Percentiles rank a stretch among this genome's conserved stretches.
These are phyloP conservation scores for Jamesozyma lodderae DNA, from an alignment of 805 yeast species.

Conservation along the genomic window DNA sequence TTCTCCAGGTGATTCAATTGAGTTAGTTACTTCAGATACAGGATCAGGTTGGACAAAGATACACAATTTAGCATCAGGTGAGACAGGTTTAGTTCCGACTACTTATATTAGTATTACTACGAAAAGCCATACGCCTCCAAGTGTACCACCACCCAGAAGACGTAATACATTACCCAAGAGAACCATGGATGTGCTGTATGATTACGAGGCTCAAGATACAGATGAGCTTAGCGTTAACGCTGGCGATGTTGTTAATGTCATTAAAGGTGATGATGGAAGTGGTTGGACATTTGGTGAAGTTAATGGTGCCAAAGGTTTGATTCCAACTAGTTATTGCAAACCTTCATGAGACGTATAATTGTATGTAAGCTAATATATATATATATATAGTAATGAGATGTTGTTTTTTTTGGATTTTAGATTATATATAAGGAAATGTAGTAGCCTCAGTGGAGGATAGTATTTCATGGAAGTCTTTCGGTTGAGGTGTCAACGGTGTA, in stretches of 20 bases:
- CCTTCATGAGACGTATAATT: not conserved
- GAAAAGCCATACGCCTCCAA: conserved; percentile 43
- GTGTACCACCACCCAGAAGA: conserved; percentile 69
- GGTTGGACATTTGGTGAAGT: conserved; percentile 96
- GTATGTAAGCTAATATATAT: no score
- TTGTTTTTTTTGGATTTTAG: not conserved
- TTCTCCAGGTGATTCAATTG: conserved; percentile 49
- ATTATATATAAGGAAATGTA: no score
- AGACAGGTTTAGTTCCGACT: conserved; percentile 75
- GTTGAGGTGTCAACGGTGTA: no score
- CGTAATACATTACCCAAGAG: conserved; percentile 32
- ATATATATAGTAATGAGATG: not conserved
- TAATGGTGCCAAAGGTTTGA: conserved; percentile 54
- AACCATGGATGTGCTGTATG: conserved; percentile 63
- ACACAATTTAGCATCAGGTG: conserved; percentile 36
- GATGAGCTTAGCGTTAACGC: conserved; percentile 65
- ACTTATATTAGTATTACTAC: conserved; percentile 50
- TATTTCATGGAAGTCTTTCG: no score
- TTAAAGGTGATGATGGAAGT: conserved; percentile 63
- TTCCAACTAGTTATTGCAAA: conserved; percentile 71
- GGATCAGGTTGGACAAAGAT: conserved; percentile 91
- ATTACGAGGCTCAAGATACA: conserved; percentile 66
- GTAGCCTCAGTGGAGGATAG: no score
- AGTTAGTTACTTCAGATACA: conserved; percentile 59
- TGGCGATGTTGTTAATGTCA: conserved; percentile 65